Evolutionary conservation across 179 eudicot species (phyloP), one percentile per base, ranked within the genome.

Genomic region (Beta macrorhiza): DNA sequence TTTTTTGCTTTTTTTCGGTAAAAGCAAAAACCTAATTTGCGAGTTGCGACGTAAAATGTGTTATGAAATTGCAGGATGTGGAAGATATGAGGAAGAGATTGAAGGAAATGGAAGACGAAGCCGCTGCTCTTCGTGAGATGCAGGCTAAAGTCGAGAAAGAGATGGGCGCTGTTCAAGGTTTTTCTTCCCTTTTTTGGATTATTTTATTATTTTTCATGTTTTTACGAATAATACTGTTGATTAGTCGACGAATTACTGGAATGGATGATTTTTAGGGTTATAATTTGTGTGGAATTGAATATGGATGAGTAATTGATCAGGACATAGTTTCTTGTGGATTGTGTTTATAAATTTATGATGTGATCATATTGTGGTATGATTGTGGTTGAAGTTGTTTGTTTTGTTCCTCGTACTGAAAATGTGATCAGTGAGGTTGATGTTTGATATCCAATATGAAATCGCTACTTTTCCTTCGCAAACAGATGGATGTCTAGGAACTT

Each of bases 51-150:
- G 44, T 17, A 47, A 62, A 65, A 63, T 53, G 63, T 71, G 47
- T 74, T 7, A 68, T 57, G 7, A 42, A 49, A n/a, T 45, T 76
- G 63, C 76, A 89, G 90, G 88, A 87, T 72, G 82, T 87, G 61
- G 90, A 89, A 62, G 89, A 84, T 19, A 87, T 89, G 91, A 84
- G 80, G 81, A 87, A 84, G 87, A 77, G 86, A 65, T 84, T 89
- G 84, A 89, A 89, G 84, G 91, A 89, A 64, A 87, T 89, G 91
- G 91, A 89, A 55, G 91, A 87, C 17, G 91, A 89, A 82, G 89
- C 91, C 15, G 84, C 87, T 58, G 90, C 91, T 70, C 87, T 89
- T 64, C 85, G 89, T 67, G 91, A 89, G 70, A 89, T 87, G 91
- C 91, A 89, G 81, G 89, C 91, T 16, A 87, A 89, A 82, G 90